phyloP scores from a whole-genome alignment of 192 early-diverging fungal species.

The Phlyctochytrium bullatum region DNA sequence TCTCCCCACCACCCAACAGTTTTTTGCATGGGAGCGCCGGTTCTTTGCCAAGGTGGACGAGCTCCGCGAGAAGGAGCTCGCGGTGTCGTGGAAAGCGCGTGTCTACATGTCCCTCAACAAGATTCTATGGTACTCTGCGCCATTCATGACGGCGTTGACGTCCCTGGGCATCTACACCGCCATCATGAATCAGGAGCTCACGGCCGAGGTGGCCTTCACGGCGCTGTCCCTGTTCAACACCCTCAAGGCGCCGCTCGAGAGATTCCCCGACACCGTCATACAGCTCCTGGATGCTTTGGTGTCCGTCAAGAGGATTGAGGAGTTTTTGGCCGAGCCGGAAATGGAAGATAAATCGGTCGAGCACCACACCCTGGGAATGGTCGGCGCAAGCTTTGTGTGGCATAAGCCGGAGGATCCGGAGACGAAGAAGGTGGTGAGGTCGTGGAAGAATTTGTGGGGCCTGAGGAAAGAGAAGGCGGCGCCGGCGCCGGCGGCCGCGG shows the following conservation, averaged over 20 bases:
- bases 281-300: conserved; percentile 41
- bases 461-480: not conserved
- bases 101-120: conserved; percentile 24
- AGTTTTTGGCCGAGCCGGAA: conserved; percentile 13
- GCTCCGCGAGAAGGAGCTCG: conserved; percentile 17
- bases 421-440: not conserved
- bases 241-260: conserved; percentile 45
- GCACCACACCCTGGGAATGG: conserved; percentile 15
- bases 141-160: conserved; percentile 48
- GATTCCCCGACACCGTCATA: conserved; percentile 53
- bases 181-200: conserved; percentile 51
- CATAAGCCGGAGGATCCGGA: conserved; percentile 7
- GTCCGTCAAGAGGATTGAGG: conserved; percentile 39
- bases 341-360: not conserved
- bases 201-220: conserved; percentile 58
- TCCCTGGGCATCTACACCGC: conserved; percentile 53
- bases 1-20: no score
- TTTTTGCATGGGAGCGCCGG: conserved; percentile 31
- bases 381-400: conserved; percentile 17
- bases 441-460: not conserved
- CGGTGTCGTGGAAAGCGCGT: conserved; percentile 1
- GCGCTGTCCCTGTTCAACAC: conserved; percentile 54
- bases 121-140: conserved; percentile 48
- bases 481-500: not conserved
- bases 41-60: conserved; percentile 18